Conservation (phyloP, 176 grass and related monocot genomes). For the Lolium rigidum region DNA sequence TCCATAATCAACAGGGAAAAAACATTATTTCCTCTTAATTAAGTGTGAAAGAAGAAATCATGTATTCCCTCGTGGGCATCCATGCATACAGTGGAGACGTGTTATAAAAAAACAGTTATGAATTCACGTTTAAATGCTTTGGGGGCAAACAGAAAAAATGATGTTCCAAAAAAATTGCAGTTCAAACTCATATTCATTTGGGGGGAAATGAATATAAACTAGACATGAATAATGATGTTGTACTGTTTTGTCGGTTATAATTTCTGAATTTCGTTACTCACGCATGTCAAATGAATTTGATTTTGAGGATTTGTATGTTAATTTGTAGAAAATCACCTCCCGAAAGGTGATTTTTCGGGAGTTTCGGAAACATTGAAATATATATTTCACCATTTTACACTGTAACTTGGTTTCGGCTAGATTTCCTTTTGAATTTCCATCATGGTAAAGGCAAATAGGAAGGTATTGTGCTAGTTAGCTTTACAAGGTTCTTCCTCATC, state of each 20-base stretch:
- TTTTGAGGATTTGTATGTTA: background rate
- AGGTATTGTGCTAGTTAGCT: conserved; percentile 30
- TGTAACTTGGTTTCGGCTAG: background rate
- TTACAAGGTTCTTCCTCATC: conserved; percentile 59
- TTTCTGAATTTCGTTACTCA: background rate
- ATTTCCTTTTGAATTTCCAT: background rate
- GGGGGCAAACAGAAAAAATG: too few species aligned
- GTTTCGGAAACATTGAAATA: background rate
- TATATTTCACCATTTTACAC: background rate
- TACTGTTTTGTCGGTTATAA: background rate
- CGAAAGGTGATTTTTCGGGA: background rate
- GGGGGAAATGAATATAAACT: background rate
- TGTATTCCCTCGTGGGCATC: too few species aligned
- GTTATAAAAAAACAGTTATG: too few species aligned
- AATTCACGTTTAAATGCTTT: too few species aligned
- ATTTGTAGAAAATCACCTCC: background rate
- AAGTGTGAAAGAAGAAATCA: too few species aligned
- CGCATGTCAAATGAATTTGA: background rate
- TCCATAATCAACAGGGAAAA: too few species aligned
- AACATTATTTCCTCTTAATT: too few species aligned
- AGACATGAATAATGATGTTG: background rate
- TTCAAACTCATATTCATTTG: background rate
- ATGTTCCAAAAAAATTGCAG: too few species aligned
- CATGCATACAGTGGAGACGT: too few species aligned
- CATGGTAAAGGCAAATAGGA: conserved; percentile 20